phyloP scores from a whole-genome alignment of 306 rosid species.

The Delonix regia region DNA sequence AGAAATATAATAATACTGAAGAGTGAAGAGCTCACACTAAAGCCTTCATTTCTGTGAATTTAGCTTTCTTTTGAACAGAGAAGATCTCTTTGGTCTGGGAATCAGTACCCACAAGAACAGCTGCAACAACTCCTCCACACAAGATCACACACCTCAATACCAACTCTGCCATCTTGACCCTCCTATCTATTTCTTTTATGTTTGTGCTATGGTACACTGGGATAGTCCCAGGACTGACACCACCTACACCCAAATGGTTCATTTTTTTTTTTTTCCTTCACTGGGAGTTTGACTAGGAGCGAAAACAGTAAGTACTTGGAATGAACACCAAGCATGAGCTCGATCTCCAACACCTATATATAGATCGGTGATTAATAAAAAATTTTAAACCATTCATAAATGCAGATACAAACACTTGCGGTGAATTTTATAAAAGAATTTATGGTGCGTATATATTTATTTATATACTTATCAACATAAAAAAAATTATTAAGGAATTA shows the following conservation, averaged over 20 bases:
- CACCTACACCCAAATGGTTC: constrained; percentile 81
- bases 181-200: constrained; percentile 55
- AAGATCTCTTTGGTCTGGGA: constrained; percentile 68
- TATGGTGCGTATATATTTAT: too few relatives aligned
- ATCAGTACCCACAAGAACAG: constrained; percentile 87
- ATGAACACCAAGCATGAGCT: too few relatives aligned
- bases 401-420: too few relatives aligned
- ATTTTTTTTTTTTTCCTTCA: constrained; percentile 42
- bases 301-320: too few relatives aligned
- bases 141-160: constrained; percentile 67
- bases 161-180: constrained; percentile 69
- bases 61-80: constrained; percentile 71
- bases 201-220: constrained; percentile 63
- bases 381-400: too few relatives aligned
- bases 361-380: too few relatives aligned
- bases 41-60: constrained; percentile 81
- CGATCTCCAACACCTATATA: too few relatives aligned
- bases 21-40: constrained; percentile 64
- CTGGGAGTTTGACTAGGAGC: too few relatives aligned
- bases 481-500: too few relatives aligned
- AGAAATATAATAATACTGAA: constrained; percentile 1
- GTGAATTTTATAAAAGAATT: too few relatives aligned
- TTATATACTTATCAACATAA: too few relatives aligned
- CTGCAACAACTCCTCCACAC: constrained; percentile 65
- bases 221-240: constrained; percentile 82